These are phyloP conservation scores for Collybiopsis confluens DNA, from an alignment of 768 basidiomycete genomes.

Conservation along the genomic window DNA sequence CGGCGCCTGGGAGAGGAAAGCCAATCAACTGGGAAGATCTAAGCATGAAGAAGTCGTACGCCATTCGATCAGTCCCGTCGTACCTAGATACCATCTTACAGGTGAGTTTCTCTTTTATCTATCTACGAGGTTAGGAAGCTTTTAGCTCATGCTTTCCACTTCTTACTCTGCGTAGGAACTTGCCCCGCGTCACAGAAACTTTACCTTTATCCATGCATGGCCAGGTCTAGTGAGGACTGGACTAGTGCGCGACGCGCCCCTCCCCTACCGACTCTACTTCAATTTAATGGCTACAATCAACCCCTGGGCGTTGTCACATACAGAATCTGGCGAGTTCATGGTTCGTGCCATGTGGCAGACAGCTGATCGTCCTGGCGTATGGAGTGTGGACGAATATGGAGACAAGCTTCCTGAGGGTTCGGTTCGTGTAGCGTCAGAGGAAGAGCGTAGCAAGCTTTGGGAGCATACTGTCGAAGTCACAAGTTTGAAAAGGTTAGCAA, in stretches of 20 bases:
- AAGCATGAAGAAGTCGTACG: slow-evolving; percentile 25
- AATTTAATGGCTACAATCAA: not conserved
- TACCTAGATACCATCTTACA: slow-evolving; percentile 28
- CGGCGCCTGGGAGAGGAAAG: slow-evolving; percentile 21
- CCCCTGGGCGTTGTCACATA: not conserved
- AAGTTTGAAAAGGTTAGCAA: not conserved
- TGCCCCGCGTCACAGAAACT: slow-evolving; percentile 10
- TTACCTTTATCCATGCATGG: slow-evolving; percentile 17
- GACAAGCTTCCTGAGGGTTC: not conserved
- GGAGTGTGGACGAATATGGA: not conserved
- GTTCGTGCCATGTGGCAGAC: slow-evolving; percentile 1
- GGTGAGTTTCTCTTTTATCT: slow-evolving; percentile 13
- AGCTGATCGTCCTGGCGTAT: not conserved
- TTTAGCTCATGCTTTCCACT: not conserved
- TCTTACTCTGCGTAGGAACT: slow-evolving; percentile 14
- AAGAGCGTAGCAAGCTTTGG: slow-evolving; percentile 9
- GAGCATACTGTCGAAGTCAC: slow-evolving; percentile 8
- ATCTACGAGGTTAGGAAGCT: not conserved
- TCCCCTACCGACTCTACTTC: not conserved
- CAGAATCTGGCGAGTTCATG: slow-evolving; percentile 10
- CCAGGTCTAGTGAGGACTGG: slow-evolving; percentile 18
- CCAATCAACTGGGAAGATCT: slow-evolving; percentile 26
- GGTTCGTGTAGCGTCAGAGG: not conserved
- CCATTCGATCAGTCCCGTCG: slow-evolving; percentile 10
- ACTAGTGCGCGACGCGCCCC: not conserved